Evolutionary conservation across 441 rosid genomes (phyloP), one percentile per base, ranked within the genome.

Genomic region (Euphorbia corollata): DNA sequence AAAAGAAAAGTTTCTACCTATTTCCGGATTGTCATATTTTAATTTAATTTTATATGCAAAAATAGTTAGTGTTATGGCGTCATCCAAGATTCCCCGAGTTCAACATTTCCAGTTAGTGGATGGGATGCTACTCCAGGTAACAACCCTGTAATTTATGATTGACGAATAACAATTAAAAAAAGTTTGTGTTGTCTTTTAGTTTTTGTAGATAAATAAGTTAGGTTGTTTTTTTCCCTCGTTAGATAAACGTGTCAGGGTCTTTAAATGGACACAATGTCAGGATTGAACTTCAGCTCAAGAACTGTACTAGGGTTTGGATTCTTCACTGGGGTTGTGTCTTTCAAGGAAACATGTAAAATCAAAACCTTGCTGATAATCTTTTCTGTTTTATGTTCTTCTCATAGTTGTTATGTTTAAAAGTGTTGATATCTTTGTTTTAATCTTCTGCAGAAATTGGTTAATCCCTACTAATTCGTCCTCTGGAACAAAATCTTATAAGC

Each of bases 291-390:
- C 89, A 77, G 72, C 84, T 85, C 39, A 83, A 74, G 72, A 82
- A 85, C 69, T 82, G 89, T 74, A 59, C 62, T 38, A 77, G 78
- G 74, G 73, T 82, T 71, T 87, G 89, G 86, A 70, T 87, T 79
- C 85, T 87, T 74, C 88, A 82, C 70, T 83, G 89, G 92, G 92
- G 88, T 59, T 82, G 80, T 77, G 50, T 83, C 68, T 82, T 74
- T 80, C 77, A 51, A 51, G 89, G 84, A 68, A 81, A 81, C 43
- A 60, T 57, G 92, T 87, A 81, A 79, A 73, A 36, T 20, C 39
- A 39, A 1, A 67, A 39, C 11, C 69, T 36, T 27, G n/a, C 51
- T 41, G 0, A 11, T 34, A 60, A 39, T 47, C 15, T 36, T 1
- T 27, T 27, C 4, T 27, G 32, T 38, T 3, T 63, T 8, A 32